phyloP scores from a whole-genome alignment of 2,329 filamentous ascomycete species.

The Zymoseptoria passerinii region DNA sequence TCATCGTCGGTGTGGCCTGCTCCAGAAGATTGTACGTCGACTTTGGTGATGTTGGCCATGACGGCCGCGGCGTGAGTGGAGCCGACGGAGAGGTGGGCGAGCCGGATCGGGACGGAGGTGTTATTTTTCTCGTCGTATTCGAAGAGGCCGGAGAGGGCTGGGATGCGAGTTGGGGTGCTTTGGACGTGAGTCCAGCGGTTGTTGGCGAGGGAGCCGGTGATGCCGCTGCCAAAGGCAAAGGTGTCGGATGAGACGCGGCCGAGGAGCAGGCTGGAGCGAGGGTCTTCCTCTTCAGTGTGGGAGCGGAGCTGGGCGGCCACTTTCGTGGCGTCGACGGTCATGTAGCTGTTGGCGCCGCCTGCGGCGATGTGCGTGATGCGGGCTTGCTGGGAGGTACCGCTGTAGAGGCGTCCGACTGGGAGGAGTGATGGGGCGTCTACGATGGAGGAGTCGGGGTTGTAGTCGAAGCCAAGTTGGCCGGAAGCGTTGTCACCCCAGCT shows the following conservation, averaged over 20 bases:
- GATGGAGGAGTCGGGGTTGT: constrained; percentile 51
- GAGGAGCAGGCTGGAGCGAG: constrained; percentile 34
- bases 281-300: constrained; percentile 11
- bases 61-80: constrained; percentile 73
- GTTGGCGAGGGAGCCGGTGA: constrained; percentile 73
- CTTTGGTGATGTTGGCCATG: constrained; percentile 65
- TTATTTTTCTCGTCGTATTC: constrained; percentile 75
- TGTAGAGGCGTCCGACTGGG: constrained; percentile 64
- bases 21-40: constrained; percentile 2
- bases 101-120: constrained; percentile 64
- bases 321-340: constrained; percentile 69
- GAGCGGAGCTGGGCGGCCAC: constrained; percentile 37
- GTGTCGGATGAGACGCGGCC: constrained; percentile 63
- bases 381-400: constrained; percentile 52
- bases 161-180: constrained; percentile 67
- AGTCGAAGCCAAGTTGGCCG: constrained; percentile 84
- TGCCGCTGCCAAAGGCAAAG: constrained; percentile 80
- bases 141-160: constrained; percentile 69
- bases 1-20: constrained; percentile 47
- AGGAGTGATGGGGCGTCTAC: constrained; percentile 65
- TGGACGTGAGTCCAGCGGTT: constrained; percentile 87
- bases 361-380: constrained; percentile 72
- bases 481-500: constrained; percentile 83
- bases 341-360: constrained; percentile 79
- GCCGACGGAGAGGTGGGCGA: constrained; percentile 66